These are phyloP conservation scores for Rosa chinensis DNA, from an alignment of 306 rosid genomes.

Conservation along the genomic window DNA sequence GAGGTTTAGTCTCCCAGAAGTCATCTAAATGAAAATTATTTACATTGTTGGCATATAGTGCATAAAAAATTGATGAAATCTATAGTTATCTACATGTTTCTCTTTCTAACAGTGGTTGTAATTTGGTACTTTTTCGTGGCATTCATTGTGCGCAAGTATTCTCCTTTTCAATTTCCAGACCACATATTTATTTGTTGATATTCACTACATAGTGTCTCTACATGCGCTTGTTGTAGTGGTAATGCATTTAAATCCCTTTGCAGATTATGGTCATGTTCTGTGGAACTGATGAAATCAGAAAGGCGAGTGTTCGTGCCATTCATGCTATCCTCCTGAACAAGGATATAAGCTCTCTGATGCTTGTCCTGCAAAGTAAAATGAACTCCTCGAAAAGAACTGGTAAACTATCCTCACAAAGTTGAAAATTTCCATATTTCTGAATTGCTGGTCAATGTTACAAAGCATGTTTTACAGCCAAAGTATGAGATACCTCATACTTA, in stretches of 20 bases:
- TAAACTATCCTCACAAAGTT: slow-evolving; percentile 29
- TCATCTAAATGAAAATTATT: neutral
- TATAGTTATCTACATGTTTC: neutral
- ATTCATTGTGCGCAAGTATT: neutral
- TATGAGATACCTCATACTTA: slow-evolving; percentile 29
- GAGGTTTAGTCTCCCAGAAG: neutral
- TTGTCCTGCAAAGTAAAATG: slow-evolving; percentile 45
- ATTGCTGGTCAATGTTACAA: slow-evolving; percentile 45
- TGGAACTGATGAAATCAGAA: slow-evolving; percentile 38
- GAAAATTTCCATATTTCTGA: slow-evolving; percentile 41
- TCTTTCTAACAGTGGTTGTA: neutral
- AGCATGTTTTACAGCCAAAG: slow-evolving; percentile 47
- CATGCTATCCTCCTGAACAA: slow-evolving; percentile 17
- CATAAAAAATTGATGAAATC: neutral
- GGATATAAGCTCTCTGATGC: slow-evolving; percentile 33
- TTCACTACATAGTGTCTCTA: neutral
- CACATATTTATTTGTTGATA: neutral
- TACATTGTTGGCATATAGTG: neutral
- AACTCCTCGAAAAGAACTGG: slow-evolving; percentile 32
- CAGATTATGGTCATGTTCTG: slow-evolving; percentile 43
- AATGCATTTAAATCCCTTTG: slow-evolving; percentile 3
- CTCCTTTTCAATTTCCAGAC: neutral
- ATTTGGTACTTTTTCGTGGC: too few species aligned
- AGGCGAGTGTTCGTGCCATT: neutral
- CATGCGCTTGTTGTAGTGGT: neutral